Evolutionary conservation across 1,284 basidiomycete species (phyloP).

Genomic region (Pseudozyma tsukubaensis): DNA sequence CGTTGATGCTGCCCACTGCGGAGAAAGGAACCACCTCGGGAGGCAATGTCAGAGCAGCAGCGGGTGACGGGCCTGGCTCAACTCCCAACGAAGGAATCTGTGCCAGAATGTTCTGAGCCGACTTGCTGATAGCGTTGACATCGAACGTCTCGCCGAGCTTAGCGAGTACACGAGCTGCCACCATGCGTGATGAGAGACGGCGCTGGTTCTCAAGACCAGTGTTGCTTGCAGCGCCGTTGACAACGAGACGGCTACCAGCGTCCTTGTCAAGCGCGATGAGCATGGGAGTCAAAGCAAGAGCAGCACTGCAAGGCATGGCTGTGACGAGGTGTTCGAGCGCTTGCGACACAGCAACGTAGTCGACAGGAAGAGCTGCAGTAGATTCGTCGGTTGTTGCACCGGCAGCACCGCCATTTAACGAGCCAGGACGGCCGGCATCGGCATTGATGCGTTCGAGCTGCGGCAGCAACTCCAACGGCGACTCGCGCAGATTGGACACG

Average conservation of each 20-base stretch:
- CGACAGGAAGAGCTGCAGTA: slow-evolving; percentile 73
- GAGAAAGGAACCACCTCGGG: slow-evolving; percentile 49
- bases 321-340: slow-evolving; percentile 79
- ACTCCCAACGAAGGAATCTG: slow-evolving; percentile 48
- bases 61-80: slow-evolving; percentile 45
- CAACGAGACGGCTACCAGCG: slow-evolving; percentile 70
- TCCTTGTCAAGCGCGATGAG: slow-evolving; percentile 79
- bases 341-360: slow-evolving; percentile 80
- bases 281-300: slow-evolving; percentile 86
- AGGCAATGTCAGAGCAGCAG: slow-evolving; percentile 38
- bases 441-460: slow-evolving; percentile 72
- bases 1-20: slow-evolving; percentile 31
- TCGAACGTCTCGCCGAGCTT: slow-evolving; percentile 80
- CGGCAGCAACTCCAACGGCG: slow-evolving; percentile 69
- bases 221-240: slow-evolving; percentile 37
- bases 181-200: slow-evolving; percentile 75
- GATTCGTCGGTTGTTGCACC: slow-evolving; percentile 29
- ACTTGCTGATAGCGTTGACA: slow-evolving; percentile 48
- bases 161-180: slow-evolving; percentile 77
- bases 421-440: slow-evolving; percentile 46
- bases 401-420: slow-evolving; percentile 24
- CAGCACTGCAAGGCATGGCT: slow-evolving; percentile 78
- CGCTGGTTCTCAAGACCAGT: slow-evolving; percentile 68
- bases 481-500: slow-evolving; percentile 34
- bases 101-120: slow-evolving; percentile 33